These are phyloP conservation scores for Ascoidea rubescens DNA, from an alignment of 805 yeast species.

Conservation along the genomic window DNA sequence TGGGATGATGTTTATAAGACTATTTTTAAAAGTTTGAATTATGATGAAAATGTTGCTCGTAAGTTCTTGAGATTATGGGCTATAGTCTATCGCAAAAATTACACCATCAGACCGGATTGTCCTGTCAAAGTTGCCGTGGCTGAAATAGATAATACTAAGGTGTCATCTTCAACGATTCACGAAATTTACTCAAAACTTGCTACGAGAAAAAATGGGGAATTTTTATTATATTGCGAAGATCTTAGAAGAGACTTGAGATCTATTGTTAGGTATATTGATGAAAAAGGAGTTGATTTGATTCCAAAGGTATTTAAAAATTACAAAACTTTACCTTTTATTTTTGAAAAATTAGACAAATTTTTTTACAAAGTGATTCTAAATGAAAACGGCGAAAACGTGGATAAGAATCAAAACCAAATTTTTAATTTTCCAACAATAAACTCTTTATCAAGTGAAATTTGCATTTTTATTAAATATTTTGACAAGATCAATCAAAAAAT, in stretches of 20 bases:
- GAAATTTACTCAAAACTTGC: slow-evolving; percentile 34
- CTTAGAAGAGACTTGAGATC: slow-evolving; percentile 9
- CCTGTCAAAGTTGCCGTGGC: slow-evolving; percentile 18
- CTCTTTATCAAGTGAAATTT: slow-evolving; percentile 15
- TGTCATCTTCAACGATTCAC: slow-evolving; percentile 25
- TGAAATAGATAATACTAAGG: slow-evolving; percentile 3
- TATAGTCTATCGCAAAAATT: slow-evolving; percentile 54
- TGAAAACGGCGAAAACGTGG: slow-evolving; percentile 9
- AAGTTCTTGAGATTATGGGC: slow-evolving; percentile 43
- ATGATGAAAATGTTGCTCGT: slow-evolving; percentile 15
- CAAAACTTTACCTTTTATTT: not conserved
- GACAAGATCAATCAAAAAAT: slow-evolving; percentile 40
- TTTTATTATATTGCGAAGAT: slow-evolving; percentile 59
- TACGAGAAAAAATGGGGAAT: slow-evolving; percentile 30
- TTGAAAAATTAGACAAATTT: not conserved
- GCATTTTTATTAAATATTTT: slow-evolving; percentile 50
- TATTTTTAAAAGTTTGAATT: slow-evolving; percentile 31
- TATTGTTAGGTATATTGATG: not conserved
- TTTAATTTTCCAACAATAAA: slow-evolving; percentile 1
- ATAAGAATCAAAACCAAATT: slow-evolving; percentile 12
- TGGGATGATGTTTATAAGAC: slow-evolving; percentile 33
- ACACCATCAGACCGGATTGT: slow-evolving; percentile 50
- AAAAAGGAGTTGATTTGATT: not conserved
- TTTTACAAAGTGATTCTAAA: not conserved
- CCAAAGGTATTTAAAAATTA: not conserved